Conservation (phyloP, 78 protist genomes). For the Cavenderia fasciculata region DNA sequence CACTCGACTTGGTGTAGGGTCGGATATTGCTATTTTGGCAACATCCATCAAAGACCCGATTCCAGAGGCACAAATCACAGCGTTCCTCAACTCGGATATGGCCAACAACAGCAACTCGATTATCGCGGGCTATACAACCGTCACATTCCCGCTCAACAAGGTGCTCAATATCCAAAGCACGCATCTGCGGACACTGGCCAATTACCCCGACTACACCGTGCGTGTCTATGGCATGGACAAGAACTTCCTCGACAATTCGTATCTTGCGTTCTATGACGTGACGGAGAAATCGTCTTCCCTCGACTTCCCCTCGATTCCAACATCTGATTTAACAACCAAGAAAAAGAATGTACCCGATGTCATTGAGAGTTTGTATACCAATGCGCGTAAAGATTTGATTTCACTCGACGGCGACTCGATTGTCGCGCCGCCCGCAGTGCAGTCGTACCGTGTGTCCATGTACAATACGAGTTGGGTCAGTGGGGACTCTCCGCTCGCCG, state of each 20-base stretch:
- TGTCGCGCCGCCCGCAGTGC: neutral
- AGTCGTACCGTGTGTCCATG: neutral
- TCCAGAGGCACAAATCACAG: slow-evolving; percentile 20
- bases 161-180: slow-evolving; percentile 32
- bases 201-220: slow-evolving; percentile 33
- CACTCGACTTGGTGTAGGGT: slow-evolving; percentile 68
- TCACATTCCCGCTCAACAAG: slow-evolving; percentile 69
- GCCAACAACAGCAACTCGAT: slow-evolving; percentile 13
- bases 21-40: slow-evolving; percentile 80
- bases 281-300: neutral
- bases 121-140: neutral
- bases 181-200: slow-evolving; percentile 41
- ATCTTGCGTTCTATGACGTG: slow-evolving; percentile 11
- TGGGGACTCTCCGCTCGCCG: neutral
- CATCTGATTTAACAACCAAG: slow-evolving; percentile 13
- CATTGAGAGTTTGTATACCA: slow-evolving; percentile 70
- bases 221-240: slow-evolving; percentile 75
- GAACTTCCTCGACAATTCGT: slow-evolving; percentile 50
- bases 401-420: slow-evolving; percentile 10
- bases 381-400: slow-evolving; percentile 70
- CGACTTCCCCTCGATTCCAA: slow-evolving; percentile 29
- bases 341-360: slow-evolving; percentile 58
- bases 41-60: slow-evolving; percentile 32
- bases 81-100: slow-evolving; percentile 53
- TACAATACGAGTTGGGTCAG: no score